Percentiles rank a stretch among this genome's conserved stretches.
phyloP scores from a whole-genome alignment of 2,329 filamentous ascomycete genomes.

The Talaromyces atroroseus region DNA sequence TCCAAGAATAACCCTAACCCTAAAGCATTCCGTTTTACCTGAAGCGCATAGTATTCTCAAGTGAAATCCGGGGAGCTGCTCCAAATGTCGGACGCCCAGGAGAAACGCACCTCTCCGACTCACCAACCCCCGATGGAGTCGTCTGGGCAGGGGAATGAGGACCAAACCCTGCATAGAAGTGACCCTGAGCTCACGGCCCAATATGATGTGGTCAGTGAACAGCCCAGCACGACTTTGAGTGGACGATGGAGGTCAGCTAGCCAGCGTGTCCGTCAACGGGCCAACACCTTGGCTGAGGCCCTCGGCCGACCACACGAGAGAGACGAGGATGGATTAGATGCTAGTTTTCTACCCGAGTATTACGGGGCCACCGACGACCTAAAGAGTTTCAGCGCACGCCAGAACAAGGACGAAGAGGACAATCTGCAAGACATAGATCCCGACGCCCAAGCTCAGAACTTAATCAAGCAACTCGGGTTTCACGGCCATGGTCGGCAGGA shows the following conservation, averaged over 20 bases:
- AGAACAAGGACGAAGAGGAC: conserved; percentile 18
- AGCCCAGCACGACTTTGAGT: conserved; percentile 12
- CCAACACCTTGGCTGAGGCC: conserved; percentile 18
- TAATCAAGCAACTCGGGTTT: conserved; percentile 18
- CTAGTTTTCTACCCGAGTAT: conserved; percentile 17
- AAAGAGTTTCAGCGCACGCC: conserved; percentile 17
- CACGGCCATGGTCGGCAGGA: neutral
- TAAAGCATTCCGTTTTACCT: neutral
- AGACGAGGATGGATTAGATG: conserved; percentile 20
- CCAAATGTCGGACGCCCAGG: neutral
- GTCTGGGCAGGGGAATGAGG: neutral
- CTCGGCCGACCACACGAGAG: conserved; percentile 21
- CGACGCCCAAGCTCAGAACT: conserved; percentile 19
- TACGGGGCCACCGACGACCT: conserved; percentile 23
- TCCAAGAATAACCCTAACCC: neutral
- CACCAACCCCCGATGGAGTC: neutral
- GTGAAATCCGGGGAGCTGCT: neutral
- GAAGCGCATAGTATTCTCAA: neutral
- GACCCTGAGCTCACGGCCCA: neutral
- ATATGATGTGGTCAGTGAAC: conserved; percentile 12
- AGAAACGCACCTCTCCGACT: neutral
- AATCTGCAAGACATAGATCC: conserved; percentile 12
- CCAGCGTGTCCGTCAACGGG: conserved; percentile 17
- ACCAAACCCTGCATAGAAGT: neutral
- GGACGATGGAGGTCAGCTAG: conserved; percentile 20